phyloP scores from a whole-genome alignment of 345 rosid genomes.

The Gossypium rotundifolium region DNA sequence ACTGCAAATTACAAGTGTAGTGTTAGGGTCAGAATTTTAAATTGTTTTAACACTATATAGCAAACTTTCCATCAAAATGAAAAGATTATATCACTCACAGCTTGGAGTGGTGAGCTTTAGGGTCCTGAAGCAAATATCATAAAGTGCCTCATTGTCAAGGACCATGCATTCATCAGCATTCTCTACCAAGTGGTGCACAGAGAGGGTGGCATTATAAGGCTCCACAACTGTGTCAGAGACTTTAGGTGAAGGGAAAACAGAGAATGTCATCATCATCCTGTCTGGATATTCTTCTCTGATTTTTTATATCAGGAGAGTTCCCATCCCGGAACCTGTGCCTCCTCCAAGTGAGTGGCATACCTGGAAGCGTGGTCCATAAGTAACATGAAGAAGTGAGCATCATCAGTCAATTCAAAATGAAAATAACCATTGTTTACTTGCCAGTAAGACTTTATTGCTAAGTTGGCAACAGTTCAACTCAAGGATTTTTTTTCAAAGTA shows the following conservation, averaged over 20 bases:
- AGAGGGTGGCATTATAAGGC: slow-evolving; percentile 95
- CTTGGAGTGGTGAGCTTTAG: slow-evolving; percentile 95
- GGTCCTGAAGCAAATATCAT: slow-evolving; percentile 96
- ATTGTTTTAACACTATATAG: neutral
- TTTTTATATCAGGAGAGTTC: slow-evolving; percentile 85
- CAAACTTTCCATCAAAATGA: neutral
- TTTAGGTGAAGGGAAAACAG: slow-evolving; percentile 95
- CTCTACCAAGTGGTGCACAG: slow-evolving; percentile 92
- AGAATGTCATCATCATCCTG: slow-evolving; percentile 97
- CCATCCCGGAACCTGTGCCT: slow-evolving; percentile 98
- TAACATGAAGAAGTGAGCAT: slow-evolving; percentile 4
- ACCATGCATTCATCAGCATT: slow-evolving; percentile 98
- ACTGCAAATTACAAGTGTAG: slow-evolving; percentile 37
- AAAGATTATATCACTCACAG: slow-evolving; percentile 46
- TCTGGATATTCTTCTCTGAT: slow-evolving; percentile 96
- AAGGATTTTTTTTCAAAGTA: neutral
- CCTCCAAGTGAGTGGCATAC: slow-evolving; percentile 98
- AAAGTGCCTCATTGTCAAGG: slow-evolving; percentile 93
- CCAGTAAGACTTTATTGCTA: neutral
- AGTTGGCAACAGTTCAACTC: neutral
- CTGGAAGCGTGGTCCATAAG: slow-evolving; percentile 66
- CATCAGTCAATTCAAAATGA: slow-evolving; percentile 1
- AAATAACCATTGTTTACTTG: neutral
- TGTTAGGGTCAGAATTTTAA: neutral
- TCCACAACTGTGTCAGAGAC: slow-evolving; percentile 97